Conservation (phyloP, 345 rosid species). For the Arabidopsis arenosa region DNA sequence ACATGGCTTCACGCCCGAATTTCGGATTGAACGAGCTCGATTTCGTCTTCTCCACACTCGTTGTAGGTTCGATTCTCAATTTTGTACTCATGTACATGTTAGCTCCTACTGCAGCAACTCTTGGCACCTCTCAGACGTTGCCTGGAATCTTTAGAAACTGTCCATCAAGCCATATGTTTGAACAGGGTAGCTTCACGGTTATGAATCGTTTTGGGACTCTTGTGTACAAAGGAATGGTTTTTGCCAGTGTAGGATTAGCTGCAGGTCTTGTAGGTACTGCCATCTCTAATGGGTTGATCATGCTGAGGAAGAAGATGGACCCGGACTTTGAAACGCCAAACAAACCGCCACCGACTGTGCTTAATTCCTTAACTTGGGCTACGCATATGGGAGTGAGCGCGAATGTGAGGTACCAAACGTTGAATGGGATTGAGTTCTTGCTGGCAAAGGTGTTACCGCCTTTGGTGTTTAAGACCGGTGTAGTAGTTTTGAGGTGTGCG, state of each 20-base stretch:
- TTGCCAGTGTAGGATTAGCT: constrained; percentile 87
- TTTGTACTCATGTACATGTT: constrained; percentile 91
- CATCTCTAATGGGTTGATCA: constrained; percentile 77
- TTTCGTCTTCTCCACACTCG: constrained; percentile 87
- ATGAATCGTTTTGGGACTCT: constrained; percentile 73
- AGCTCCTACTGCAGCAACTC: constrained; percentile 68
- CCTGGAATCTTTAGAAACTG: constrained; percentile 80
- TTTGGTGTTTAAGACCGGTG: constrained; percentile 75
- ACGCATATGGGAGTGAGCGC: constrained; percentile 92
- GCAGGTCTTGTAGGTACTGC: constrained; percentile 95
- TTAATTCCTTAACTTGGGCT: constrained; percentile 92
- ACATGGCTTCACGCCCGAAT: constrained; percentile 97
- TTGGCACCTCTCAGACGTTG: constrained; percentile 49
- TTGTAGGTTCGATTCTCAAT: constrained; percentile 87
- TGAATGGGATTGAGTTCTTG: constrained; percentile 83
- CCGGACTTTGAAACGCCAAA: constrained; percentile 88
- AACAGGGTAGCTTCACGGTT: constrained; percentile 65
- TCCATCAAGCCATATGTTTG: constrained; percentile 92
- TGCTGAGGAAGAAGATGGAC: constrained; percentile 94
- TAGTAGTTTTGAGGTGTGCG: constrained; percentile 73
- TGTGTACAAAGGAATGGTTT: constrained; percentile 79
- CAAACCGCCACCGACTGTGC: constrained; percentile 83
- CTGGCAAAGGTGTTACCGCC: constrained; percentile 68
- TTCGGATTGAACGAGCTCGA: constrained; percentile 95
- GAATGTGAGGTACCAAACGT: constrained; percentile 87